These are phyloP conservation scores for Pharus latifolius DNA, from an alignment of 176 grass and related monocot genomes.

Conservation along the genomic window DNA sequence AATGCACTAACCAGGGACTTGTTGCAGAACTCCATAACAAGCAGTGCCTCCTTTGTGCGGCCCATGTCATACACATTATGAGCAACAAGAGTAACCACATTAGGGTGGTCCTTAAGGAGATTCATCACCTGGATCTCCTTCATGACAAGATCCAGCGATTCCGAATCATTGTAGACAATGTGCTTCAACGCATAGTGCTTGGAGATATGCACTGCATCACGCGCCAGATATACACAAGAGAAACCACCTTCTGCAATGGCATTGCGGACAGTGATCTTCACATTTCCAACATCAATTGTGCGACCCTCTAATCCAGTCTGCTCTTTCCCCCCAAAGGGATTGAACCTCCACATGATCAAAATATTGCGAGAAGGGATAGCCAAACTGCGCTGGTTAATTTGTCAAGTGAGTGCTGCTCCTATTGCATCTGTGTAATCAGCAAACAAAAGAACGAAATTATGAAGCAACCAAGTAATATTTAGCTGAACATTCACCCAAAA, in stretches of 20 bases:
- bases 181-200: slow-evolving; percentile 73
- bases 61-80: slow-evolving; percentile 75
- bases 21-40: slow-evolving; percentile 75
- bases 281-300: slow-evolving; percentile 52
- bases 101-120: slow-evolving; percentile 56
- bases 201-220: slow-evolving; percentile 32
- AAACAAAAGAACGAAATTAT: neutral
- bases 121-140: slow-evolving; percentile 78
- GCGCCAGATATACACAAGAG: slow-evolving; percentile 68
- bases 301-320: slow-evolving; percentile 54
- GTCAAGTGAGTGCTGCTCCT: neutral
- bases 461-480: no score
- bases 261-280: slow-evolving; percentile 58
- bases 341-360: slow-evolving; percentile 65
- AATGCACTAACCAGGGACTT: slow-evolving; percentile 57
- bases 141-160: slow-evolving; percentile 61
- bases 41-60: slow-evolving; percentile 58
- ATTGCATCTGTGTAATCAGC: slow-evolving; percentile 10
- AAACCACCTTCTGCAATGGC: slow-evolving; percentile 78
- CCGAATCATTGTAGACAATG: slow-evolving; percentile 66
- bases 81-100: slow-evolving; percentile 57
- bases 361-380: neutral
- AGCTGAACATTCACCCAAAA: no score
- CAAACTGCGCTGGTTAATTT: neutral
- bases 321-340: slow-evolving; percentile 59